Percentiles rank a stretch among this genome's conserved stretches.
Evolutionary conservation across 768 basidiomycete genomes (phyloP).

Genomic region (Imleria badia): DNA sequence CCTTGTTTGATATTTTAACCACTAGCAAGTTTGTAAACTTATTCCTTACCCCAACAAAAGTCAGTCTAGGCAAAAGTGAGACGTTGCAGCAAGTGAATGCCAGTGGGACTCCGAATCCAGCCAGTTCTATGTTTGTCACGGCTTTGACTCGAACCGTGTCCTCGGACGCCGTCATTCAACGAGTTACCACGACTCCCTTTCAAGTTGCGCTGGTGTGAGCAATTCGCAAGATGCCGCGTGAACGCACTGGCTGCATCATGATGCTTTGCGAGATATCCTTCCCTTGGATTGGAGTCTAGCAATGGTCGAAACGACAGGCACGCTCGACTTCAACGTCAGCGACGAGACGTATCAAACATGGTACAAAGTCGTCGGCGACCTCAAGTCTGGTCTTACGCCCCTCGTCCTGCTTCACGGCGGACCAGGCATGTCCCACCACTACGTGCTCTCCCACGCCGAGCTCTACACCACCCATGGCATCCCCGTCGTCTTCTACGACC

Average conservation of each 20-base stretch:
- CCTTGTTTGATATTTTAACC: too few relatives aligned
- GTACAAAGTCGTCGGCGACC: constrained; percentile 42
- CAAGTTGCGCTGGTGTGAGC: neutral
- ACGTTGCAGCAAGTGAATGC: too few relatives aligned
- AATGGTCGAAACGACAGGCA: constrained; percentile 15
- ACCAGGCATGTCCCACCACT: constrained; percentile 32
- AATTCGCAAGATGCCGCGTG: neutral
- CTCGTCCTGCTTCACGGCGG: constrained; percentile 48
- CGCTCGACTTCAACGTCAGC: constrained; percentile 19
- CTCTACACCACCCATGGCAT: constrained; percentile 28
- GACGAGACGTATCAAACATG: constrained; percentile 36
- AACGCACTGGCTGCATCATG: too few relatives aligned
- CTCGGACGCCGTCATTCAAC: too few relatives aligned
- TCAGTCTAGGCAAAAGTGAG: too few relatives aligned
- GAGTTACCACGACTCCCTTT: neutral
- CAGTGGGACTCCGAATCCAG: too few relatives aligned
- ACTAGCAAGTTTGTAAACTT: too few relatives aligned
- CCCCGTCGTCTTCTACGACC: constrained; percentile 50
- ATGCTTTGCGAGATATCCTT: neutral
- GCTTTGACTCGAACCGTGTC: too few relatives aligned
- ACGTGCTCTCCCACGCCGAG: constrained; percentile 36
- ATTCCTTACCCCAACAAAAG: too few relatives aligned
- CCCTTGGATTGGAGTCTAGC: neutral
- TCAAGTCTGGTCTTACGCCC: constrained; percentile 14
- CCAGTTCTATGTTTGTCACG: too few relatives aligned